Conservation (phyloP, 2,329 filamentous ascomycete species). For the Knufia petricola region DNA sequence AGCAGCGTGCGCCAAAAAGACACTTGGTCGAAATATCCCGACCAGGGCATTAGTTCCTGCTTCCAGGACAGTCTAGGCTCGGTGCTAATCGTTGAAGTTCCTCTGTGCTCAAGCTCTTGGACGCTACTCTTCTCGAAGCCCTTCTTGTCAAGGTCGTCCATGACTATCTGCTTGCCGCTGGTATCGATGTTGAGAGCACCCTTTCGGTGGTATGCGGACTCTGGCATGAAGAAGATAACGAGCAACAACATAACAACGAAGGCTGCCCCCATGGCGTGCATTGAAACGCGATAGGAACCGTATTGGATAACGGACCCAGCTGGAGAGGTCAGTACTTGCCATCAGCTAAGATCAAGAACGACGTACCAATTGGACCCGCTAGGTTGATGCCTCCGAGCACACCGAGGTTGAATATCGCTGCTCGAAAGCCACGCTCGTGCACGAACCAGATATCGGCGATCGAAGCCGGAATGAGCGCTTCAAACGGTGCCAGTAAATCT, state of each 20-base stretch:
- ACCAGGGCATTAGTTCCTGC: slow-evolving; percentile 28
- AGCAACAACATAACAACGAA: slow-evolving; percentile 31
- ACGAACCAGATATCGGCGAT: slow-evolving; percentile 58
- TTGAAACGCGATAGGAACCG: slow-evolving; percentile 26
- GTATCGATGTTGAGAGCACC: slow-evolving; percentile 31
- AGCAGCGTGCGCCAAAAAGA: slow-evolving; percentile 31
- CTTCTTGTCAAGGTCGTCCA: slow-evolving; percentile 23
- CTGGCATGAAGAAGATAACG: slow-evolving; percentile 36
- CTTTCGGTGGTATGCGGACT: slow-evolving; percentile 29
- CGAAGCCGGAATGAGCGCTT: slow-evolving; percentile 34
- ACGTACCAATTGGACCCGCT: slow-evolving; percentile 32
- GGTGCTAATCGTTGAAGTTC: slow-evolving; percentile 3
- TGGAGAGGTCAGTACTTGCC: slow-evolving; percentile 11
- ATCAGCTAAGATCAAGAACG: not conserved
- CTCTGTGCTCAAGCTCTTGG: not conserved
- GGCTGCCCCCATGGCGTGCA: slow-evolving; percentile 35
- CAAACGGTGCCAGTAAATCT: slow-evolving; percentile 27
- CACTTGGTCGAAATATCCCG: slow-evolving; percentile 31
- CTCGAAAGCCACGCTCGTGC: slow-evolving; percentile 44
- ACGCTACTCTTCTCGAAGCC: slow-evolving; percentile 14
- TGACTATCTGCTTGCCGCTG: slow-evolving; percentile 21
- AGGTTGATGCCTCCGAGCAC: slow-evolving; percentile 36
- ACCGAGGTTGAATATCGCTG: slow-evolving; percentile 35
- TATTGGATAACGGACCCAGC: slow-evolving; percentile 33
- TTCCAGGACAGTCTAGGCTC: slow-evolving; percentile 24